Conservation (phyloP, 2,329 filamentous ascomycete genomes). For the Epicoccum sorghinum region DNA sequence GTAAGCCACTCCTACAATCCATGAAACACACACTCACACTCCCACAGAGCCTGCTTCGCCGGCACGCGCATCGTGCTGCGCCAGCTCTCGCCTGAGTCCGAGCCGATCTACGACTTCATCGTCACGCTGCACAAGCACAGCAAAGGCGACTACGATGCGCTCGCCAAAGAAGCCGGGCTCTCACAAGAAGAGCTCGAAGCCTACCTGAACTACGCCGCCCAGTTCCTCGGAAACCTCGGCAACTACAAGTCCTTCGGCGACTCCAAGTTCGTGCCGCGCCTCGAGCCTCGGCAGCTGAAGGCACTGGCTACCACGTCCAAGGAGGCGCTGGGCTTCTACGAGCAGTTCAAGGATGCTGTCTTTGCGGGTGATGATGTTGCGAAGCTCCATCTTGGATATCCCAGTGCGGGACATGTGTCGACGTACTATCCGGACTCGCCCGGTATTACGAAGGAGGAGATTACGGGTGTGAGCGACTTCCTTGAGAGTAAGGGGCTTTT, state of each 20-base stretch:
- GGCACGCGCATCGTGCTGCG: constrained; percentile 60
- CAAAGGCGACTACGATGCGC: constrained; percentile 56
- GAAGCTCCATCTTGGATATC: constrained; percentile 57
- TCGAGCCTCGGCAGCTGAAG: constrained; percentile 51
- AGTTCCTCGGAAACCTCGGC: constrained; percentile 61
- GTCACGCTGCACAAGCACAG: constrained; percentile 55
- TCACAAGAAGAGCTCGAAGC: constrained; percentile 46
- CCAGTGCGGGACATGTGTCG: constrained; percentile 55
- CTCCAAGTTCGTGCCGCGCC: constrained; percentile 59
- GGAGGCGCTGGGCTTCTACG: constrained; percentile 49
- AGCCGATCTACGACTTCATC: constrained; percentile 62
- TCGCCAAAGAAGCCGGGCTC: constrained; percentile 52
- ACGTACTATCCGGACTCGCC: constrained; percentile 59
- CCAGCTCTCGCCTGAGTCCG: constrained; percentile 59
- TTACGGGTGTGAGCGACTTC: constrained; percentile 54
- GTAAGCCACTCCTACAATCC: constrained; percentile 24
- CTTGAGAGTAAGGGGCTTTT: constrained; percentile 53
- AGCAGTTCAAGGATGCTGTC: constrained; percentile 53
- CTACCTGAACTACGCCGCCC: constrained; percentile 48
- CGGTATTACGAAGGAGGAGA: constrained; percentile 56
- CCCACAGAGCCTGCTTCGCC: constrained; percentile 51
- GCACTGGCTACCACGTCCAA: constrained; percentile 52
- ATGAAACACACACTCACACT: constrained; percentile 1
- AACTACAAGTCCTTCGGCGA: constrained; percentile 61
- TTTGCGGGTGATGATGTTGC: constrained; percentile 51